These are phyloP conservation scores for Pythium dissotocum DNA, from an alignment of 352 stramenopile species.

Conservation along the genomic window DNA sequence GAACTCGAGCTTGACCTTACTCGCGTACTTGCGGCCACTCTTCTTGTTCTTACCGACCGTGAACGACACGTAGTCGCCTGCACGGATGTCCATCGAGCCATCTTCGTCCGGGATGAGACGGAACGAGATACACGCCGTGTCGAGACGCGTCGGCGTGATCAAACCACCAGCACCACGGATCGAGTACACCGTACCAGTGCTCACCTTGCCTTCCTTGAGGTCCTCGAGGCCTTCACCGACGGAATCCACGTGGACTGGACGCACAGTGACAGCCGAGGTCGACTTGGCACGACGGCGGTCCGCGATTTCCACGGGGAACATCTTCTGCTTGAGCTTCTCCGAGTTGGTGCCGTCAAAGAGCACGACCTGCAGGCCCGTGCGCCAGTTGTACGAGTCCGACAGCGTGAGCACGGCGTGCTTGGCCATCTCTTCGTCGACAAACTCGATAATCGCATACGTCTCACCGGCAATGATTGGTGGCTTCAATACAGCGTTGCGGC, in stretches of 20 bases:
- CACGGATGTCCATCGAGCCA: constrained; percentile 80
- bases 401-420: constrained; percentile 88
- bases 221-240: constrained; percentile 83
- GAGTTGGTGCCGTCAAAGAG: constrained; percentile 89
- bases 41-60: constrained; percentile 91
- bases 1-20: constrained; percentile 89
- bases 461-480: constrained; percentile 84
- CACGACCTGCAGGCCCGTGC: constrained; percentile 85
- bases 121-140: constrained; percentile 86
- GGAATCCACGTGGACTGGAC: constrained; percentile 77
- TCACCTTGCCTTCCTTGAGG: constrained; percentile 87
- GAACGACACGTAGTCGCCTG: constrained; percentile 88
- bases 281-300: constrained; percentile 82
- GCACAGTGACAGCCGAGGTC: constrained; percentile 57
- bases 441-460: constrained; percentile 90
- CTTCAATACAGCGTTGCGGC: constrained; percentile 86
- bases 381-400: constrained; percentile 88
- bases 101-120: constrained; percentile 88
- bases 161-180: constrained; percentile 82
- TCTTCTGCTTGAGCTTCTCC: constrained; percentile 89
- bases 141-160: constrained; percentile 82
- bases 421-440: constrained; percentile 87
- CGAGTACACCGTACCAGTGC: constrained; percentile 84
- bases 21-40: constrained; percentile 86
- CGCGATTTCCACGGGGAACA: constrained; percentile 82